These are phyloP conservation scores for Candida railenensis DNA, from an alignment of 805 yeast species.

Conservation along the genomic window DNA sequence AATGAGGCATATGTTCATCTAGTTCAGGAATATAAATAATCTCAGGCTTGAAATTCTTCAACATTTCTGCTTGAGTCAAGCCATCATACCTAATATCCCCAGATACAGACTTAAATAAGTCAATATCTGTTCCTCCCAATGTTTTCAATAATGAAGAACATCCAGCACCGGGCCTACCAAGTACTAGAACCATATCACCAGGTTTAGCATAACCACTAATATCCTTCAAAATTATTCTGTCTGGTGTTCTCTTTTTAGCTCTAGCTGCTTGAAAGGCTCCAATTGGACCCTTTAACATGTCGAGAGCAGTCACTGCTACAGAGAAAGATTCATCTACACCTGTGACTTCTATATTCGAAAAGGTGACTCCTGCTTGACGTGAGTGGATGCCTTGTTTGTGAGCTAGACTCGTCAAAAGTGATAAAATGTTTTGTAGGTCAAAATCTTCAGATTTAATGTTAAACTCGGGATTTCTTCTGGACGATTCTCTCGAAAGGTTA, in stretches of 20 bases:
- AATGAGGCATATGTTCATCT: slow-evolving; percentile 74
- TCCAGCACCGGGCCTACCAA: slow-evolving; percentile 48
- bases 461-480: slow-evolving; percentile 18
- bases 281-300: slow-evolving; percentile 32
- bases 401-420: slow-evolving; percentile 36
- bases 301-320: slow-evolving; percentile 42
- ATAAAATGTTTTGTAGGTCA: slow-evolving; percentile 36
- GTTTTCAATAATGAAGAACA: slow-evolving; percentile 27
- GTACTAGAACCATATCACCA: slow-evolving; percentile 68
- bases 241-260: slow-evolving; percentile 13
- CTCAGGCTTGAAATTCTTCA: slow-evolving; percentile 54
- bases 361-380: slow-evolving; percentile 43
- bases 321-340: slow-evolving; percentile 52
- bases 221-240: slow-evolving; percentile 17
- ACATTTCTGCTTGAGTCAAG: slow-evolving; percentile 56
- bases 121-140: slow-evolving; percentile 23
- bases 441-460: slow-evolving; percentile 36
- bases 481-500: slow-evolving; percentile 18
- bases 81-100: slow-evolving; percentile 58
- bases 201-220: slow-evolving; percentile 46
- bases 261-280: slow-evolving; percentile 22
- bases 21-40: slow-evolving; percentile 59
- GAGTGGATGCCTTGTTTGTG: slow-evolving; percentile 46
- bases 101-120: slow-evolving; percentile 20
- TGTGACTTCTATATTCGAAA: slow-evolving; percentile 36